Percentiles rank a stretch among this genome's conserved stretches.
Evolutionary conservation across 352 stramenopile genomes (phyloP).

Genomic region (Thraustochytrium striatum): DNA sequence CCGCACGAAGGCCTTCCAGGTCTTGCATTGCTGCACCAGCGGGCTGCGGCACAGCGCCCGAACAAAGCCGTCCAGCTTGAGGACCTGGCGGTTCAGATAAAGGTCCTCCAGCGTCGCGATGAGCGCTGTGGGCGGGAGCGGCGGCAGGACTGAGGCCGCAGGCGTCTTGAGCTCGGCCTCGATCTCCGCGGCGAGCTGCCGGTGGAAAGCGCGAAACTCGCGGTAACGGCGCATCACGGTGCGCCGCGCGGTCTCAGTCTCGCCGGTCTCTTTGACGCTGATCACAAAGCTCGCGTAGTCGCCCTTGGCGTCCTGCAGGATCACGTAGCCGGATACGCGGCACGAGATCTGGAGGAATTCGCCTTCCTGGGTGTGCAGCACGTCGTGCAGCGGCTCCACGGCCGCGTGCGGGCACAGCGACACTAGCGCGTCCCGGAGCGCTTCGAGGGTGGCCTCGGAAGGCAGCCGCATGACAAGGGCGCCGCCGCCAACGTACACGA

Average conservation of each 20-base stretch:
- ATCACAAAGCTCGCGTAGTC: neutral
- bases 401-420: neutral
- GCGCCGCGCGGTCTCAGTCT: neutral
- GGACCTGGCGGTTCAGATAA: conserved; percentile 31
- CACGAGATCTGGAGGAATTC: neutral
- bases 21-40: neutral
- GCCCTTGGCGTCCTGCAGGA: neutral
- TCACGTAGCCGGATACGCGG: conserved; percentile 6
- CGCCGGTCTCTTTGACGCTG: neutral
- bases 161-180: neutral
- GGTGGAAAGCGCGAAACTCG: neutral
- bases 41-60: neutral
- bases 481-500: conserved; percentile 21
- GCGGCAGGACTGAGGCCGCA: neutral
- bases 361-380: too few species aligned
- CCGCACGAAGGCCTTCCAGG: conserved; percentile 12
- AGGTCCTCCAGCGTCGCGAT: neutral
- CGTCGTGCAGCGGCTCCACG: neutral
- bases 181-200: neutral
- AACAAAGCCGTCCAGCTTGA: conserved; percentile 26
- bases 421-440: neutral
- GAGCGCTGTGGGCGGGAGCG: conserved; percentile 1
- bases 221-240: conserved; percentile 9
- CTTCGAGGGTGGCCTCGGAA: neutral
- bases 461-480: conserved; percentile 13